Evolutionary conservation across 192 early-diverging fungal species (phyloP).

Genomic region (Coemansia sp.): DNA sequence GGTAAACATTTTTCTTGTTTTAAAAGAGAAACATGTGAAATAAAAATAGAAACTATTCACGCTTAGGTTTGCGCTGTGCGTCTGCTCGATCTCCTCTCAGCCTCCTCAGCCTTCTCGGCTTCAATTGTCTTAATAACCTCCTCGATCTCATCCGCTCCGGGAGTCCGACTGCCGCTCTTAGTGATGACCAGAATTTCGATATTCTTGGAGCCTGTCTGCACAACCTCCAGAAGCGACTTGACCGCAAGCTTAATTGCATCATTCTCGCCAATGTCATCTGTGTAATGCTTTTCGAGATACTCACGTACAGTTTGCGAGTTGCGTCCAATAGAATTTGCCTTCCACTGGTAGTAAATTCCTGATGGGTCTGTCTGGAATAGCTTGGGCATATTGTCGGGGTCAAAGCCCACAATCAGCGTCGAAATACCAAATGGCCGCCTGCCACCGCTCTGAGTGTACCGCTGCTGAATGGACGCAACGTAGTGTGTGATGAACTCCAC

Average conservation of each 20-base stretch:
- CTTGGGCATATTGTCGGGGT: constrained; percentile 82
- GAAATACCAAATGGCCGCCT: constrained; percentile 98
- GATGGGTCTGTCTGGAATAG: constrained; percentile 98
- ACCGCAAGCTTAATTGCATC: constrained; percentile 89
- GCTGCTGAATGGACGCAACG: constrained; percentile 96
- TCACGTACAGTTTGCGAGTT: constrained; percentile 97
- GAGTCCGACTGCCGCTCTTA: constrained; percentile 65
- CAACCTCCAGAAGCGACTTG: constrained; percentile 91
- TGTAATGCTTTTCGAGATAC: constrained; percentile 97
- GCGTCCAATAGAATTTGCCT: constrained; percentile 96
- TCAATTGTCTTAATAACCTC: constrained; percentile 73
- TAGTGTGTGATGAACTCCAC: constrained; percentile 97
- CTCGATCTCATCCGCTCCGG: constrained; percentile 75
- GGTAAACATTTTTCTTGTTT: not conserved
- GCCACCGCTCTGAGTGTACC: constrained; percentile 98
- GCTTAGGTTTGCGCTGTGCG: constrained; percentile 17
- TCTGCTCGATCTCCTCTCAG: constrained; percentile 66
- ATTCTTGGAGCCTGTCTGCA: constrained; percentile 99
- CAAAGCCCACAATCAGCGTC: constrained; percentile 93
- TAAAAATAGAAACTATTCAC: not conserved
- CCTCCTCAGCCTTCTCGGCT: constrained; percentile 87
- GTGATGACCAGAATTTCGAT: constrained; percentile 97
- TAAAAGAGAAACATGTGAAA: not conserved
- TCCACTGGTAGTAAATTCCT: constrained; percentile 99
- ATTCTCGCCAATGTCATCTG: constrained; percentile 74